Conservation (phyloP, 345 rosid species). For the Boechera retrofracta region DNA sequence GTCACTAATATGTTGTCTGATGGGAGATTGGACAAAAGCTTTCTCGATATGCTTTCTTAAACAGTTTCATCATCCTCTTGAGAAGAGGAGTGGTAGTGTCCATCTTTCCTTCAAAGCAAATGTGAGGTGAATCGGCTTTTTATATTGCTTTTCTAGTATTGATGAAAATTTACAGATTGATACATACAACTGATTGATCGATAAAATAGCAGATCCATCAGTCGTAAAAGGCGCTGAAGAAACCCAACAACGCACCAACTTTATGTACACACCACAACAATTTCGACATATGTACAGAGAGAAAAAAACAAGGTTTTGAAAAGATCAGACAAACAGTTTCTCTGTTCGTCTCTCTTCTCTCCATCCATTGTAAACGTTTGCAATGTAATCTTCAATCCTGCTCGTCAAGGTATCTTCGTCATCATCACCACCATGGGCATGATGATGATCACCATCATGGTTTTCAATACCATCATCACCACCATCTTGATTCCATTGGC, state of each 20-base stretch:
- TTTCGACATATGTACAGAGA: conserved; percentile 5
- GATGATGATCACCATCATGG: conserved; percentile 24
- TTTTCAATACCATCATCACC: conserved; percentile 32
- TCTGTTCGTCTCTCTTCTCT: conserved; percentile 41
- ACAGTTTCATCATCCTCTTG: too few species aligned
- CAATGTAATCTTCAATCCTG: conserved; percentile 41
- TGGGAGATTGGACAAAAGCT: conserved; percentile 19
- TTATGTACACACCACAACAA: conserved; percentile 28
- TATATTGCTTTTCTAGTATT: not conserved
- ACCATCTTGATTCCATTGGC: conserved; percentile 31
- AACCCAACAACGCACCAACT: not conserved
- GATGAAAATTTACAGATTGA: not conserved
- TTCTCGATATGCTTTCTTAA: not conserved
- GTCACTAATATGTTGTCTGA: too few species aligned
- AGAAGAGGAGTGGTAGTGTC: too few species aligned
- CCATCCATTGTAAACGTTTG: conserved; percentile 43
- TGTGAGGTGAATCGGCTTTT: not conserved
- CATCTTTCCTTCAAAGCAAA: too few species aligned
- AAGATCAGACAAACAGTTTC: conserved; percentile 26
- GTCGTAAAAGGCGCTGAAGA: not conserved
- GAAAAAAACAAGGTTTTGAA: conserved; percentile 3
- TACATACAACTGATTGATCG: not conserved
- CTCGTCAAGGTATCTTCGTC: conserved; percentile 36
- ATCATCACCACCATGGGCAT: conserved; percentile 15
- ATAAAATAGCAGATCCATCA: conserved; percentile 8